Conservation (phyloP, 768 basidiomycete species). For the Mycena maculata region DNA sequence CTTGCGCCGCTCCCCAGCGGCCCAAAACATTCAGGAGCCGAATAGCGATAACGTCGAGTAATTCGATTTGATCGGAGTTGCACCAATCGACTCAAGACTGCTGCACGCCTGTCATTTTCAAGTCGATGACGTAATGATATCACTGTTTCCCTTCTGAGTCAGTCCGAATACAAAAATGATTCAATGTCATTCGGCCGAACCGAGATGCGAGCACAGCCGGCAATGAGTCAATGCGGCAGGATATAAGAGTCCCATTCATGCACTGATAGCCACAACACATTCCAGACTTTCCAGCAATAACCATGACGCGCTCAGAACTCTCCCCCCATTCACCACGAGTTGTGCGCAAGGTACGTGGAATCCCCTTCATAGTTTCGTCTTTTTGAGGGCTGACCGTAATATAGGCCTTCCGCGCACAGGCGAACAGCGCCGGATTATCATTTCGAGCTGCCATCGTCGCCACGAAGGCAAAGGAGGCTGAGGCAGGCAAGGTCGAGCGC, state of each 20-base stretch:
- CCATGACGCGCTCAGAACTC: constrained; percentile 29
- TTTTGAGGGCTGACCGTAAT: not conserved
- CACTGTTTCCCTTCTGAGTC: too few relatives aligned
- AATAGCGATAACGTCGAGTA: too few relatives aligned
- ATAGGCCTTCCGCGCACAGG: constrained; percentile 30
- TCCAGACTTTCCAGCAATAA: not conserved
- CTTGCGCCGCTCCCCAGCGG: too few relatives aligned
- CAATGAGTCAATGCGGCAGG: not conserved
- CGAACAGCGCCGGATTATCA: constrained; percentile 12
- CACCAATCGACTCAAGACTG: too few relatives aligned
- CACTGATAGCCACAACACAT: not conserved
- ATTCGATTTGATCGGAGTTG: too few relatives aligned
- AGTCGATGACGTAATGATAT: too few relatives aligned
- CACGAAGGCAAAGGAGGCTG: not conserved
- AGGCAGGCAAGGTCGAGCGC: constrained; percentile 15
- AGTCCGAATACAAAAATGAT: too few relatives aligned
- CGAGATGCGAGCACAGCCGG: not conserved
- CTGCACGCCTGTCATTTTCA: too few relatives aligned
- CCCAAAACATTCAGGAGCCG: too few relatives aligned
- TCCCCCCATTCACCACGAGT: constrained; percentile 22
- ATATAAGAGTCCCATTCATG: not conserved
- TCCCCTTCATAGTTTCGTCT: not conserved
- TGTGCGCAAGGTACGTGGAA: constrained; percentile 20
- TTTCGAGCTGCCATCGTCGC: constrained; percentile 16
- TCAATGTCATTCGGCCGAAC: too few relatives aligned